phyloP scores from a whole-genome alignment of 2,329 filamentous ascomycete genomes.

The Zasmidium angulare region DNA sequence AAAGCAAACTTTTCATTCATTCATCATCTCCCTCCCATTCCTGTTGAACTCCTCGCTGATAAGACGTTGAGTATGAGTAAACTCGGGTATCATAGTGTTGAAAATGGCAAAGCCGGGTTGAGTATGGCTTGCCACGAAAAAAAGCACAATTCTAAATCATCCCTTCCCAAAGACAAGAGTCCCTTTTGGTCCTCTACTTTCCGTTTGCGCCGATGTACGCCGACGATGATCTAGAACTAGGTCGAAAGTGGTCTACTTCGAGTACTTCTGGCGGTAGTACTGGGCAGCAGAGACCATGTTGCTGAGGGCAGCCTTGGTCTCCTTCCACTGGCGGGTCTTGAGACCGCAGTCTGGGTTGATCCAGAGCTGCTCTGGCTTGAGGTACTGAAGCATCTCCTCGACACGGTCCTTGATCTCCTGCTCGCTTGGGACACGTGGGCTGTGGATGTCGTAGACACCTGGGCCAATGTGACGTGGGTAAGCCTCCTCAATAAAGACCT shows the following conservation, averaged over 20 bases:
- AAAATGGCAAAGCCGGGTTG: conserved; percentile 23
- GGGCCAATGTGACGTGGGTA: conserved; percentile 98
- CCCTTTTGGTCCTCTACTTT: background rate
- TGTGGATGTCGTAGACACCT: conserved; percentile 98
- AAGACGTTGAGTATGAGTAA: conserved; percentile 29
- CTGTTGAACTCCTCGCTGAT: conserved; percentile 35
- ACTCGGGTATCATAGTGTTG: conserved; percentile 34
- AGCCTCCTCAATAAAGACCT: conserved; percentile 95
- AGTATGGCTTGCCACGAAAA: conserved; percentile 14
- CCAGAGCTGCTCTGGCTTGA: conserved; percentile 98
- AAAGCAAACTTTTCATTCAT: conserved; percentile 23
- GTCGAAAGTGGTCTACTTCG: background rate
- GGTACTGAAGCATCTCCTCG: conserved; percentile 93
- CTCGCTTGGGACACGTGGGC: conserved; percentile 92
- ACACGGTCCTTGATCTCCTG: conserved; percentile 98
- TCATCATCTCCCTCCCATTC: conserved; percentile 12
- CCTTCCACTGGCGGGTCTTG: conserved; percentile 97
- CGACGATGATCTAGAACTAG: background rate
- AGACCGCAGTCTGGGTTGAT: conserved; percentile 99
- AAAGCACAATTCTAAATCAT: conserved; percentile 13
- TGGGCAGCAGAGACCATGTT: conserved; percentile 99
- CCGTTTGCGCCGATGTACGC: background rate
- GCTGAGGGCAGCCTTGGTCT: conserved; percentile 92
- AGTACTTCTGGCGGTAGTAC: conserved; percentile 68
- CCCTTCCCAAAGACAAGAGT: background rate